Base-by-base conservation (phyloP, 2,329 filamentous ascomycete genomes). In the Sarocladium kiliense region DNA sequence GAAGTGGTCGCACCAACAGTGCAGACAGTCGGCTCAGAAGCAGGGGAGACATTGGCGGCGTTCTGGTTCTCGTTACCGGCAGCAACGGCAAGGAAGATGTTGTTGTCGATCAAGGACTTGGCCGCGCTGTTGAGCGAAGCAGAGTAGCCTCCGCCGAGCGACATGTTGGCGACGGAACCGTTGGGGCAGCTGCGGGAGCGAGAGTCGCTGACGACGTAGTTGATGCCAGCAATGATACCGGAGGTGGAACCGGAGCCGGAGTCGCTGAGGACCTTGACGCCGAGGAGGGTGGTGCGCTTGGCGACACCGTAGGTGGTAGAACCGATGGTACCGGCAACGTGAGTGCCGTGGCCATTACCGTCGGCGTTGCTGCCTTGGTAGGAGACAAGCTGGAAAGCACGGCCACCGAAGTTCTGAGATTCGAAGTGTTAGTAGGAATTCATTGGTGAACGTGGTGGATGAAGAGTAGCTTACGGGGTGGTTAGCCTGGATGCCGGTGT, bases 11-110 rank as follows among this genome's bases (percentile, higher is more conserved):
- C 74, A 25, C 76, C 78, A 26, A 81, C 77, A 2, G 78, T 81
- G 67, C 79, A 78, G 37, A 71, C 78, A 11, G 59, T 65, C 2
- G 68, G 36, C 57, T 72, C 74, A 2, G 71, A 77, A 36, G 77
- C 74, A 2, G 77, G 77, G 0, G 77, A 80, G 61, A 63, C 73
- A 62, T 66, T 69, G 19, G 64, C 58, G 2, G 78, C 77, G 57
- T 80, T 68, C 19, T 61, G 60, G 58, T 67, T 68, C 26, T 72
- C 67, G 64, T 82, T 82, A 36, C 80, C 80, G 18, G 79, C 80
- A 5, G 80, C 79, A n/a, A 81, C 78, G 56, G 75, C 78, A 41
- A 80, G 69, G 60, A 79, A 78, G 57, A 81, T 65, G 36, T 77
- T 78, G 2, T 67, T 64, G 18, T 57, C 56, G 59, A 77, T 68